A percentile compares a stretch with the other conserved stretches of the same genome.
Conservation (phyloP, 1,284 basidiomycete genomes). For the Mycosarcoma maydis region DNA sequence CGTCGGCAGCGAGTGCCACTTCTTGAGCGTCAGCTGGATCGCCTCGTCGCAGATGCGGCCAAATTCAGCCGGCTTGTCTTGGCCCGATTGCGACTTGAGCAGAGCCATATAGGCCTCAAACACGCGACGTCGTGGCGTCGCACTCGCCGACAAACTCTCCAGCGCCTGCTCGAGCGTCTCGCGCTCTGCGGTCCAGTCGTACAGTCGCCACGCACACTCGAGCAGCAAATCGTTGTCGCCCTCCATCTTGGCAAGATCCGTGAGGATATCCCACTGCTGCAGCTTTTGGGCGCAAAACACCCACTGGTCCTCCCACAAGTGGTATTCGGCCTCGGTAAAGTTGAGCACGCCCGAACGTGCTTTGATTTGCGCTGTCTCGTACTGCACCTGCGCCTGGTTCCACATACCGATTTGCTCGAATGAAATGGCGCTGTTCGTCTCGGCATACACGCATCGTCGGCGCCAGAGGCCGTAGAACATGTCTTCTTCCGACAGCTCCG, state of each 20-base stretch:
- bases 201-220: conserved; percentile 93
- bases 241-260: conserved; percentile 82
- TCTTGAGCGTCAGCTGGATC: conserved; percentile 93
- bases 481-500: conserved; percentile 94
- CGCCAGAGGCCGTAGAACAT: conserved; percentile 98
- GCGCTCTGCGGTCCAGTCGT: conserved; percentile 83
- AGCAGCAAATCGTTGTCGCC: conserved; percentile 90
- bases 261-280: conserved; percentile 92
- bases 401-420: conserved; percentile 98
- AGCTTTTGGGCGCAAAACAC: conserved; percentile 93
- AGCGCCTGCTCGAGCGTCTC: conserved; percentile 87
- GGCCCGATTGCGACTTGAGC: conserved; percentile 70
- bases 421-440: conserved; percentile 90
- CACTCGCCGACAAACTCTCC: conserved; percentile 80
- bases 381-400: conserved; percentile 88
- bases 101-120: conserved; percentile 95
- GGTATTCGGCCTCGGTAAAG: conserved; percentile 95
- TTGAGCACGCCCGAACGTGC: conserved; percentile 84
- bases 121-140: conserved; percentile 90
- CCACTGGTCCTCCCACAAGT: conserved; percentile 99
- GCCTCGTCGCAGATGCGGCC: conserved; percentile 86
- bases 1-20: conserved; percentile 90
- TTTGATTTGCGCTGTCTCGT: conserved; percentile 90
- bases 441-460: conserved; percentile 83
- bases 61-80: conserved; percentile 62